phyloP scores from a whole-genome alignment of 768 basidiomycete species.

The Xerocomus brunneocitrinus region DNA sequence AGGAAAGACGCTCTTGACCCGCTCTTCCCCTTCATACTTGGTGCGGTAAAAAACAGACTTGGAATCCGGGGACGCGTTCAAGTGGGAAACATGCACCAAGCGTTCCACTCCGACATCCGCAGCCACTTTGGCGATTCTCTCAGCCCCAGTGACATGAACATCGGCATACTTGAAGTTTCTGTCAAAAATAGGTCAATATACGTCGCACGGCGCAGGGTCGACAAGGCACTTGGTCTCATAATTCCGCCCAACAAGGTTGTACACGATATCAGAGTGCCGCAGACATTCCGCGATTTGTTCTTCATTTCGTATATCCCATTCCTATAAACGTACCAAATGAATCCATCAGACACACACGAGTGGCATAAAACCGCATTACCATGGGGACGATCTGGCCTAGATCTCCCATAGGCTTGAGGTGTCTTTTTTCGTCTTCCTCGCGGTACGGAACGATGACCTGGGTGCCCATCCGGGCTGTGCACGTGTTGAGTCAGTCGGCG shows the following conservation, averaged over 20 bases:
- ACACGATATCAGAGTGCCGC: constrained; percentile 92
- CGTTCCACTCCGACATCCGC: constrained; percentile 73
- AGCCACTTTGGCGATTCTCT: constrained; percentile 80
- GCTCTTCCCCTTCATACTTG: constrained; percentile 87
- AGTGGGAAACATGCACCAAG: constrained; percentile 90
- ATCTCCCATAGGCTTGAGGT: constrained; percentile 92
- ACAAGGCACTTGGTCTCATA: constrained; percentile 85
- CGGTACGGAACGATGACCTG: constrained; percentile 95
- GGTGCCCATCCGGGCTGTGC: constrained; percentile 82
- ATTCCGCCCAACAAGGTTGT: constrained; percentile 92
- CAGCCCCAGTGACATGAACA: constrained; percentile 80
- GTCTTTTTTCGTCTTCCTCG: constrained; percentile 88
- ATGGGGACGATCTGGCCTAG: constrained; percentile 93
- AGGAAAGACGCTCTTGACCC: constrained; percentile 78
- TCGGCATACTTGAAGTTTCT: constrained; percentile 87
- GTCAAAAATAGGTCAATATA: constrained; percentile 10
- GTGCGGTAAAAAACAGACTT: constrained; percentile 80
- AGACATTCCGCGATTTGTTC: constrained; percentile 91
- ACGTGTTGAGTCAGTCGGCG: constrained; percentile 2
- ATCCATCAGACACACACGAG: constrained; percentile 5
- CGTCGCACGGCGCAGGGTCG: constrained; percentile 9
- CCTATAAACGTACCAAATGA: constrained; percentile 44
- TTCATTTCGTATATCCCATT: constrained; percentile 93
- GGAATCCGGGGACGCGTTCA: constrained; percentile 82
- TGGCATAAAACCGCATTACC: constrained; percentile 42